A percentile compares a stretch with the other conserved stretches of the same genome.
These are phyloP conservation scores for Thelonectria blattea DNA, from an alignment of 2,329 filamentous ascomycete genomes.

Conservation along the genomic window DNA sequence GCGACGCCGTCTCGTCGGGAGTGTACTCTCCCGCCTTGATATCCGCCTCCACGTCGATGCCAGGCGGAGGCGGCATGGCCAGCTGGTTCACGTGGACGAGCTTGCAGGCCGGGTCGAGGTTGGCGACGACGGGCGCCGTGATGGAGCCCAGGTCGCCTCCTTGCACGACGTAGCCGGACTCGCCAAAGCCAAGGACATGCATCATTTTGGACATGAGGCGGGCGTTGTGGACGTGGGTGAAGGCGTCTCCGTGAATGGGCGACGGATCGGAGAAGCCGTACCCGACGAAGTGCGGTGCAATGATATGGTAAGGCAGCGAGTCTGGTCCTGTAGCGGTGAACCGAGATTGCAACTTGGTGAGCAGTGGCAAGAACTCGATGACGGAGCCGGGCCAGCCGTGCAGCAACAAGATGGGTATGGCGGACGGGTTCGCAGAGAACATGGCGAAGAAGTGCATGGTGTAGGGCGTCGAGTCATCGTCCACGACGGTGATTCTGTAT, in stretches of 20 bases:
- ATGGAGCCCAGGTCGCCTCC: constrained; percentile 26
- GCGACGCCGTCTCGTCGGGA: neutral
- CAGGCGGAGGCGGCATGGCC: neutral
- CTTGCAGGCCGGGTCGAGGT: constrained; percentile 10
- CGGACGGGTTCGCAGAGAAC: constrained; percentile 11
- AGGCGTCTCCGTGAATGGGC: constrained; percentile 1
- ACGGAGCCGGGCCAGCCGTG: constrained; percentile 29
- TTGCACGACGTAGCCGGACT: constrained; percentile 20
- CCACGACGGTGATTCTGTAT: constrained; percentile 17
- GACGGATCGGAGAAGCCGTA: constrained; percentile 9
- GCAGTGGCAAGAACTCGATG: constrained; percentile 24
- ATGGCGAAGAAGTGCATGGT: constrained; percentile 22
- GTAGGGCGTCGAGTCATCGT: constrained; percentile 13
- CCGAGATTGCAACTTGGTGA: constrained; percentile 8
- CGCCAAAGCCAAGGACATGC: constrained; percentile 6
- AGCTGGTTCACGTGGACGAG: constrained; percentile 13
- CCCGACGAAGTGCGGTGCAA: constrained; percentile 8
- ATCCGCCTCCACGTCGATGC: constrained; percentile 10
- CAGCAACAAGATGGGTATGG: constrained; percentile 15
- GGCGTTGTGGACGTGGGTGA: constrained; percentile 10
- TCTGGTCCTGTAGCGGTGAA: constrained; percentile 1
- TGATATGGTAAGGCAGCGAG: constrained; percentile 13
- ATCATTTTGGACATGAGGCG: constrained; percentile 9
- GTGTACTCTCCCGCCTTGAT: constrained; percentile 12
- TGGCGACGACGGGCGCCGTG: constrained; percentile 17